These are phyloP conservation scores for Podosphaera xanthii DNA, from an alignment of 2,329 filamentous ascomycete species.

Conservation along the genomic window DNA sequence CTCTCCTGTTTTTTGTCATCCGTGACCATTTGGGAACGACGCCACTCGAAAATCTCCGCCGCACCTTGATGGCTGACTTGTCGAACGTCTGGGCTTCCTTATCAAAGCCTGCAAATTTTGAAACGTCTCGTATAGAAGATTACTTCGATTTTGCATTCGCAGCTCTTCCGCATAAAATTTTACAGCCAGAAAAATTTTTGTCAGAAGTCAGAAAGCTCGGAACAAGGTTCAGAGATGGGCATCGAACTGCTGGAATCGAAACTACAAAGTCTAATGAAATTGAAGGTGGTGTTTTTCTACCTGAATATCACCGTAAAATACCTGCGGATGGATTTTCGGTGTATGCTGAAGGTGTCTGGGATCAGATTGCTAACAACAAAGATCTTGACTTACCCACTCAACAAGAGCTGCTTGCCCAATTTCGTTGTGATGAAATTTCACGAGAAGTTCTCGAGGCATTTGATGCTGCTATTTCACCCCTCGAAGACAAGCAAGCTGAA, in stretches of 20 bases:
- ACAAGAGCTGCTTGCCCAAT: slow-evolving; percentile 88
- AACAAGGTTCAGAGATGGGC: slow-evolving; percentile 60
- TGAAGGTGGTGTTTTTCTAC: slow-evolving; percentile 63
- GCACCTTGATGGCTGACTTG: slow-evolving; percentile 75
- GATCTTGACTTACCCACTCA: slow-evolving; percentile 91
- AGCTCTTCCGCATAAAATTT: slow-evolving; percentile 84
- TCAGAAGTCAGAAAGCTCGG: slow-evolving; percentile 60
- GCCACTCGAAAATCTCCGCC: slow-evolving; percentile 70
- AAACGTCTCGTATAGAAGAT: slow-evolving; percentile 75
- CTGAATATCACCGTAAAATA: slow-evolving; percentile 88
- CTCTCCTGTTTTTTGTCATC: slow-evolving; percentile 94
- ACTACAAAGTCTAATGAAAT: slow-evolving; percentile 45
- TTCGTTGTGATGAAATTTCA: slow-evolving; percentile 90
- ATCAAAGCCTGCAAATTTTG: slow-evolving; percentile 73
- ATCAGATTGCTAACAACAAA: slow-evolving; percentile 97
- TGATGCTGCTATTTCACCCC: slow-evolving; percentile 55
- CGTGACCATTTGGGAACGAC: slow-evolving; percentile 89
- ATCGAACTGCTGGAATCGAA: slow-evolving; percentile 38
- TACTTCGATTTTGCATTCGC: slow-evolving; percentile 98
- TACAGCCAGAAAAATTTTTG: slow-evolving; percentile 80
- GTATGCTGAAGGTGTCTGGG: slow-evolving; percentile 88
- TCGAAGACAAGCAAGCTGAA: slow-evolving; percentile 70
- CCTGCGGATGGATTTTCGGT: slow-evolving; percentile 91
- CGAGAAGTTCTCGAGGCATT: slow-evolving; percentile 70
- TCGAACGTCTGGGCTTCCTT: slow-evolving; percentile 81